Evolutionary conservation across 2,329 filamentous ascomycete species (phyloP), one percentile per base, ranked within the genome.

Genomic region (Rachicladosporium sp.): DNA sequence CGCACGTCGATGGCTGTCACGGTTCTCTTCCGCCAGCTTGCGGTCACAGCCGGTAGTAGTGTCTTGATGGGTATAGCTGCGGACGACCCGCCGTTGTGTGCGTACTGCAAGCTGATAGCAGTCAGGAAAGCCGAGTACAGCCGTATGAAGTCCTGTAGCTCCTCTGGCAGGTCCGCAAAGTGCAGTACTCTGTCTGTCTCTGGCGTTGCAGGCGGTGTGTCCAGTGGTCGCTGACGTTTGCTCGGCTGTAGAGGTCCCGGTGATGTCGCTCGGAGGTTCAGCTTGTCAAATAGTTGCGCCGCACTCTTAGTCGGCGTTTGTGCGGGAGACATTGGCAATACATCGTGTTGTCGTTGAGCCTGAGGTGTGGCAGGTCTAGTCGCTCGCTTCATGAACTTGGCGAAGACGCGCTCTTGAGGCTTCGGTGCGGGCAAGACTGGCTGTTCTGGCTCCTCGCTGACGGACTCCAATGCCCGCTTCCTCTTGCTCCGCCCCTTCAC

Each of bases 121-220:
- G 62, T 64, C 11, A 71, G 60, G 46, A 71, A 69, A 29, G 67
- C 64, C 6, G 59, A 58, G 48, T 70, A 63, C 6, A 71, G 57
- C n/a, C 53, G 50, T 36, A 63, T 57, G 32, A 69, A 57, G 36
- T 66, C 62, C 41, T 63, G 54, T 6, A 70, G 53, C 43, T 63
- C 62, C 30, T 49, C 44, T 4, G 67, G 66, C 36, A 68, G 53
- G 10, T 49, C 41, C 2, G 45, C 31, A 32, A 46, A 36, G 19
- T 47, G 33, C 27, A 48, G 44, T 5, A 39, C 33, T 13, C 46
- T 42, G 7, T 48, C 40, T 13, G 43, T 32, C 27, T 53, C 40
- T 10, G 56, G 56, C 10, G 54, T 58, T 10, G 48, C 42, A 10
- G 56, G 57, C 8, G 58, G 58, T n/a, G 55, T 62, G 29, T 55